Evolutionary conservation across 2,329 filamentous ascomycete species (phyloP).

Genomic region (Botrytis galanthina): DNA sequence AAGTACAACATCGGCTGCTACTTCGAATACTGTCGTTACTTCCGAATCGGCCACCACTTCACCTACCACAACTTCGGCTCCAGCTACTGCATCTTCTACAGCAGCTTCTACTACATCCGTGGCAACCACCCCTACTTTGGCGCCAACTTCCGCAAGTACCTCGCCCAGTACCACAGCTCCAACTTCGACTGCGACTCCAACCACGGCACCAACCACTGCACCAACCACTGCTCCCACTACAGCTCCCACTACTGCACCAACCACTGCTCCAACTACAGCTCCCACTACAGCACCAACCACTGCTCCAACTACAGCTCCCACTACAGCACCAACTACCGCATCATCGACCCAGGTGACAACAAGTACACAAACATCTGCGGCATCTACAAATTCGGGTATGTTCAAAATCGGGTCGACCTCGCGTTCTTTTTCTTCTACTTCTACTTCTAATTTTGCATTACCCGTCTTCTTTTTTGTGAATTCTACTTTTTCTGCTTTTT

Average conservation of each 20-base stretch:
- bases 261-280: no score
- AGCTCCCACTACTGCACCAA: accelerated
- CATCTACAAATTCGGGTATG: conserved; percentile 26
- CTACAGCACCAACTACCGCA: background rate
- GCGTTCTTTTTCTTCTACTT: conserved; percentile 26
- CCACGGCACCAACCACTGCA: background rate
- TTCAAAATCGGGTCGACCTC: conserved; percentile 23
- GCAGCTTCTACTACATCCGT: conserved; percentile 5
- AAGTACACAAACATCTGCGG: conserved; percentile 20
- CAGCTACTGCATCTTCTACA: conserved; percentile 16
- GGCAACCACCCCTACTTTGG: background rate
- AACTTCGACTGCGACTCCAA: background rate
- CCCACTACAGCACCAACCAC: background rate
- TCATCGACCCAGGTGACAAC: no score
- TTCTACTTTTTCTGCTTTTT: conserved; percentile 7
- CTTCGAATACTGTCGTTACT: conserved; percentile 17
- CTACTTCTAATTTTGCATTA: background rate
- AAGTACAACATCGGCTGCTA: background rate
- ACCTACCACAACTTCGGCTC: background rate
- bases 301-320: background rate
- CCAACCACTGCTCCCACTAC: background rate
- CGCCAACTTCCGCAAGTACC: background rate
- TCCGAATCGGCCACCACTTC: background rate
- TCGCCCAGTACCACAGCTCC: background rate
- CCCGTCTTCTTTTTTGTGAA: conserved; percentile 12